A percentile compares a stretch with the other conserved stretches of the same genome.
These are phyloP conservation scores for Corylus heterophylla DNA, from an alignment of 306 rosid species.

Conservation along the genomic window DNA sequence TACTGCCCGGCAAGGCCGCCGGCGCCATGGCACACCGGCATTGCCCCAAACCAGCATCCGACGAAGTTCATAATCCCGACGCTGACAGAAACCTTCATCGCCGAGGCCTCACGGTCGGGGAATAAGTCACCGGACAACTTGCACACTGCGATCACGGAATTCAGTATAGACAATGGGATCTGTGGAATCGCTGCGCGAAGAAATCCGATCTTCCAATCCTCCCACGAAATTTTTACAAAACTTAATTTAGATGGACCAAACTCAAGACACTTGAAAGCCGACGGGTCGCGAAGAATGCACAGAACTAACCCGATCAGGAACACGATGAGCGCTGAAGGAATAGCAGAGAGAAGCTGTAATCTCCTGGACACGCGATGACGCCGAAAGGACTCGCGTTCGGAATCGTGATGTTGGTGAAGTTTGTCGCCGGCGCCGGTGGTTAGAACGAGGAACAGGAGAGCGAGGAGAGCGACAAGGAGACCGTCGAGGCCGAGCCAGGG, in stretches of 20 bases:
- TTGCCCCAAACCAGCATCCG: constrained; percentile 91
- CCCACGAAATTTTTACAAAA: constrained; percentile 51
- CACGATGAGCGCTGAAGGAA: constrained; percentile 67
- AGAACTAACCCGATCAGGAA: constrained; percentile 55
- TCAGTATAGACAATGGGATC: constrained; percentile 65
- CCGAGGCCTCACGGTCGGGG: constrained; percentile 73
- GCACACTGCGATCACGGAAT: constrained; percentile 81
- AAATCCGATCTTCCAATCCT: constrained; percentile 71
- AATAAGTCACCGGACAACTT: constrained; percentile 75
- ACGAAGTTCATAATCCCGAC: constrained; percentile 75
- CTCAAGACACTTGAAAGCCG: constrained; percentile 40
- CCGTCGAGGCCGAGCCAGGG: constrained; percentile 73
- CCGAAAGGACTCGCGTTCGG: background rate
- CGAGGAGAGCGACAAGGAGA: constrained; percentile 46
- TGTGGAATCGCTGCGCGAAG: constrained; percentile 73
- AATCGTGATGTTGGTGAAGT: background rate
- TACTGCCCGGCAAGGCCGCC: constrained; percentile 89
- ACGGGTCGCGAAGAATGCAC: constrained; percentile 62
- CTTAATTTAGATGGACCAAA: constrained; percentile 61
- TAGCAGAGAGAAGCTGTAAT: constrained; percentile 34
- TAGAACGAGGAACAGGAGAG: constrained; percentile 52
- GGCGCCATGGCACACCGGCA: constrained; percentile 90
- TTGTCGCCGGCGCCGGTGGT: constrained; percentile 69
- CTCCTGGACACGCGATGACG: constrained; percentile 19
- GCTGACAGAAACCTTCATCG: constrained; percentile 59